phyloP scores from a whole-genome alignment of 495 filamentous ascomycete genomes.

The Podospora pseudopauciseta region DNA sequence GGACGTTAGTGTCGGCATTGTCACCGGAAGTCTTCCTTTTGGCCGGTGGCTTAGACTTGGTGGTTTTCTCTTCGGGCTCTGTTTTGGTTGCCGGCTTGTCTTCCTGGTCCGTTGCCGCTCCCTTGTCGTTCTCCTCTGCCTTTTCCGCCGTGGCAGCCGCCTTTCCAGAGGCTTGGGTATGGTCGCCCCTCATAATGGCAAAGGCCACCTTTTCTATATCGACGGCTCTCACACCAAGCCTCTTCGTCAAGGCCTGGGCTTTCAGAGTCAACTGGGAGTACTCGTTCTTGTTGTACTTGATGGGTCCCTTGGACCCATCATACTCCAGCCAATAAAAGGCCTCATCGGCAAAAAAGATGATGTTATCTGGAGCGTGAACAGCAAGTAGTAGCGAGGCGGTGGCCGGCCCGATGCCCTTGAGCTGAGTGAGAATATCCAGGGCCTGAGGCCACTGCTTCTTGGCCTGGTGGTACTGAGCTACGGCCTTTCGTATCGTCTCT shows the following conservation, averaged over 20 bases:
- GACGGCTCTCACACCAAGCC: conserved; percentile 52
- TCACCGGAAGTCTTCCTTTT: conserved; percentile 36
- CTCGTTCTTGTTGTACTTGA: conserved; percentile 65
- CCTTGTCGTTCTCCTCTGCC: conserved; percentile 17
- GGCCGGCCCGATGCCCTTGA: conserved; percentile 66
- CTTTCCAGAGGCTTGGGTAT: neutral
- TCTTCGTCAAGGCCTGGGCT: conserved; percentile 42
- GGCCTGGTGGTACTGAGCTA: conserved; percentile 42
- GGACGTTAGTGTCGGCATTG: conserved; percentile 17
- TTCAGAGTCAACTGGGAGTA: conserved; percentile 53
- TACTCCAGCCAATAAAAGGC: conserved; percentile 62
- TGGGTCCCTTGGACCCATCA: conserved; percentile 40
- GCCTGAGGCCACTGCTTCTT: conserved; percentile 46
- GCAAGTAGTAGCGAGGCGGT: conserved; percentile 70
- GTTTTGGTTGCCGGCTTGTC: conserved; percentile 13
- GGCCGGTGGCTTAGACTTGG: conserved; percentile 16
- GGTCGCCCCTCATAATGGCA: conserved; percentile 46
- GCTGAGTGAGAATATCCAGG: conserved; percentile 46
- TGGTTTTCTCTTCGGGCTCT: conserved; percentile 4
- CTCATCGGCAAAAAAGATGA: conserved; percentile 77
- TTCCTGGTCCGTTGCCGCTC: neutral
- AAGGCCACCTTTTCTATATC: conserved; percentile 69
- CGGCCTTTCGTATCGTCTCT: conserved; percentile 47
- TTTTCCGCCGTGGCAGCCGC: neutral
- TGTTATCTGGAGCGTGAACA: conserved; percentile 50